These are phyloP conservation scores for Pythium aquatile DNA, from an alignment of 352 stramenopile genomes.

Conservation along the genomic window DNA sequence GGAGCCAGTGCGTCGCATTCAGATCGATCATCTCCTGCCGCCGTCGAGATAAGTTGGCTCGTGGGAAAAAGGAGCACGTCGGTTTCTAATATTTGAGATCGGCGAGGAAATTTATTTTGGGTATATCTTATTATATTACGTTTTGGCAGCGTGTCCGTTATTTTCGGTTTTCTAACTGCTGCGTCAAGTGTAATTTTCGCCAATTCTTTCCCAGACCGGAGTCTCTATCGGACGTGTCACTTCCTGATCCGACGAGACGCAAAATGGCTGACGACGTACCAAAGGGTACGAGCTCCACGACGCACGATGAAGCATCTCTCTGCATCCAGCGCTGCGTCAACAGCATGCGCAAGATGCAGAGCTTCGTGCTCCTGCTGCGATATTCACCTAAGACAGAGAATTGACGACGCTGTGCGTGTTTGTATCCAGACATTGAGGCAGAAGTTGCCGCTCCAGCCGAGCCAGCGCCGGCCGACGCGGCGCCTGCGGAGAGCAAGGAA, in stretches of 20 bases:
- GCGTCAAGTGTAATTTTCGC: neutral
- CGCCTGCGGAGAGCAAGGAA: slow-evolving; percentile 28
- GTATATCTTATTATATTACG: neutral
- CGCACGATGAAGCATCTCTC: neutral
- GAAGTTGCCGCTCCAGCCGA: slow-evolving; percentile 24
- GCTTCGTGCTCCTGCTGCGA: neutral
- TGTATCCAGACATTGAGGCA: slow-evolving; percentile 26
- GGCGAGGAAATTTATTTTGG: neutral
- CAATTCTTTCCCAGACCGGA: neutral
- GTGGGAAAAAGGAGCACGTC: neutral
- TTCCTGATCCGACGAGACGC: slow-evolving; percentile 22
- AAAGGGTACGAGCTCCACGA: slow-evolving; percentile 31
- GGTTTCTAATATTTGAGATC: neutral
- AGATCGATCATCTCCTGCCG: slow-evolving; percentile 50
- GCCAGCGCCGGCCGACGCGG: slow-evolving; percentile 10
- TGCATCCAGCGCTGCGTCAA: neutral
- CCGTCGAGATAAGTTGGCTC: slow-evolving; percentile 17
- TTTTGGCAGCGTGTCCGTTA: slow-evolving; percentile 10
- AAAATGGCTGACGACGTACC: slow-evolving; percentile 61
- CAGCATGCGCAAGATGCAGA: neutral
- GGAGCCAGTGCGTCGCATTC: slow-evolving; percentile 45
- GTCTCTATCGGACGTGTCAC: slow-evolving; percentile 13
- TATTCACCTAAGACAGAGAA: neutral
- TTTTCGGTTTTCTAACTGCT: slow-evolving; percentile 27
- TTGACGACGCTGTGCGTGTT: neutral